Base-by-base conservation (phyloP, 129 eudicot genomes). In the Arctium lappa region DNA sequence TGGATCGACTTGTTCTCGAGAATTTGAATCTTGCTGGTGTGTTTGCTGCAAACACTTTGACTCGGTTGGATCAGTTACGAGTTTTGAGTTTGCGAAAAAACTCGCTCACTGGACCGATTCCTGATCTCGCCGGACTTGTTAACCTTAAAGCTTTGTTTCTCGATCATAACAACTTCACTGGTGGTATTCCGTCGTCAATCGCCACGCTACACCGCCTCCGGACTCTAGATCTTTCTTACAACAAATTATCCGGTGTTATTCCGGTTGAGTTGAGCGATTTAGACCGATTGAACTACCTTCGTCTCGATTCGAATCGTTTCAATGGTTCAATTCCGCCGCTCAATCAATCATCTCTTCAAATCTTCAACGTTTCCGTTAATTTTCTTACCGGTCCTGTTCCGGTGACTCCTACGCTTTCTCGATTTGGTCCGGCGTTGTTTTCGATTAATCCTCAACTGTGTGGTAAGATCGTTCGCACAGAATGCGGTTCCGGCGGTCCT, bases 61-160 rank as follows among this genome's bases (percentile, higher is more conserved):
- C 90, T 74, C 88, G 62, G 3, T 85, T 95, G 77, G 88, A 88
- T 75, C 90, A 95, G 82, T 84, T 95, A 78, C 83, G 98, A 8
- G 94, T 91, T n/a, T 81, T 95, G 37, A 93, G 97, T 69, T 82
- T 95, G 6, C 89, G 82, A 38, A 90, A 90, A 88, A 93, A 91
- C 97, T 95, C 94, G 2, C 92, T 95, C 85, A 81, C 87, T 66
- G 99, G 99, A 3, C 97, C 97, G 4, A 86, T 95, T 50, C 99
- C 99, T 0, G 91, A 95, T 69, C 89, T 93, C 40, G 79, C 98
- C 78, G 73, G 75, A 10, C 72, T 95, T 8, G 38, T 75, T 12
- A 93, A 93, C 80, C 90, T 95, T n/a, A 91, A 93, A 83, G 79
- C 81, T 0, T 86, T 95, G 72, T 88, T 86, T 69, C 88, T 95